Evolutionary conservation across 73 alveolate species (phyloP), one percentile per base, ranked within the genome.

Genomic region (Symbiodinium pilosum): DNA sequence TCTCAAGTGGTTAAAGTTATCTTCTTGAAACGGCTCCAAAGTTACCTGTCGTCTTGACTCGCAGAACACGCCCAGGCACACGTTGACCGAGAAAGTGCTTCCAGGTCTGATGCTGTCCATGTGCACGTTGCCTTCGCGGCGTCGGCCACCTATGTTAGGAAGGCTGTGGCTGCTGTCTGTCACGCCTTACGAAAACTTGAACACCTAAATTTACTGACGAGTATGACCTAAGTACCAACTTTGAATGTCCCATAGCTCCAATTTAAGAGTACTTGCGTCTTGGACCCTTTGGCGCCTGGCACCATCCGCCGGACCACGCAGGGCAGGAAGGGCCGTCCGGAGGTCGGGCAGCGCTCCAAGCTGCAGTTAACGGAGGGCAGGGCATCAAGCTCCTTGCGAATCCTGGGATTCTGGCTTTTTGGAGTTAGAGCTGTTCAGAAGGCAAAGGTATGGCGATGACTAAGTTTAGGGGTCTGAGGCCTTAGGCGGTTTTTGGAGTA

Each of bases 61-160:
- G n/a, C n/a, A n/a, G n/a, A 42, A 43, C 59, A 77, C 43, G 36
- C 43, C 95, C 39, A 42, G 91, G 69, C 51, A 71, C 91, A 92
- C 81, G 26, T 92, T 92, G 88, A 92, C 14, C 47, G 98, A 92
- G 41, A 92, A 38, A 69, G 98, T 73, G 89, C 91, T 92, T 18
- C 89, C 91, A 32, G 98, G 98, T 69, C 43, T 71, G 42, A 92
- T 83, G 24, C 54, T 92, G 36, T 92, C 98, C 98, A 92, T 92
- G 98, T 92, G 98, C 83, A 92, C 91, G 32, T 92, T 92, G 28
- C 98, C 98, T 39, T 73, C 98, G 28, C 26, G 83, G 40, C 98
- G 98, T 1, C 98, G 98, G n/a, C 98, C 98, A 71, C 98, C 98
- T 71, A 34, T 24, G 34, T n/a, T n/a, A n/a, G n/a, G n/a, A n/a